Percentiles rank a stretch among this genome's conserved stretches.
phyloP scores from a whole-genome alignment of 495 filamentous ascomycete species.

The Penicillium bovifimosum region DNA sequence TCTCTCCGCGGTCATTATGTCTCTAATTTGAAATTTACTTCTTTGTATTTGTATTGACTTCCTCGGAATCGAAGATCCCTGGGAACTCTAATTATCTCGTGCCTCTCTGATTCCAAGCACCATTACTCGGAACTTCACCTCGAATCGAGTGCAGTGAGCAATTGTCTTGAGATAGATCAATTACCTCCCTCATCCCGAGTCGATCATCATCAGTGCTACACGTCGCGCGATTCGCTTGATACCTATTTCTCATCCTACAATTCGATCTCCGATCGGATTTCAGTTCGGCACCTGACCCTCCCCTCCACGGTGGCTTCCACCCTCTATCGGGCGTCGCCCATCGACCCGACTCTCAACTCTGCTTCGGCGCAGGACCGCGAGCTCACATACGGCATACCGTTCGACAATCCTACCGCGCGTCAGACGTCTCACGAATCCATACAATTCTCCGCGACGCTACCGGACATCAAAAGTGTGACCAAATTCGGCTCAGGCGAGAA shows the following conservation, averaged over 20 bases:
- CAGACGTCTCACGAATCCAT: constrained; percentile 21
- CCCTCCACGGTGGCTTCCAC: constrained; percentile 47
- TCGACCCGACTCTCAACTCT: constrained; percentile 47
- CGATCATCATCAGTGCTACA: neutral
- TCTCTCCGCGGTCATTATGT: neutral
- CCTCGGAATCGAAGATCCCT: neutral
- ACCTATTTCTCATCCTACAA: constrained; percentile 11
- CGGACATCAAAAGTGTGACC: constrained; percentile 20
- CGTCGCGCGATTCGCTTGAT: neutral
- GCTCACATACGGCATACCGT: constrained; percentile 28
- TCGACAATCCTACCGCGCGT: constrained; percentile 12
- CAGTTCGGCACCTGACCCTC: constrained; percentile 28
- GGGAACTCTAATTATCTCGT: neutral
- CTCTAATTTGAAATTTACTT: neutral
- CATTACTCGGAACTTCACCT: neutral
- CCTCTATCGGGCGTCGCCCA: constrained; percentile 53
- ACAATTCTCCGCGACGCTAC: constrained; percentile 15
- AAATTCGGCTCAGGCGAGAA: constrained; percentile 17
- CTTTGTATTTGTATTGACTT: neutral
- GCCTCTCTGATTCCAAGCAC: neutral
- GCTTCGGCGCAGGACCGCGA: constrained; percentile 40
- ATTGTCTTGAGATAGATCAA: neutral
- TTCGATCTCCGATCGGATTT: constrained; percentile 41
- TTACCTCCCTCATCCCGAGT: neutral
- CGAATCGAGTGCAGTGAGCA: neutral